These are phyloP conservation scores for Alternaria ventricosa DNA, from an alignment of 2,329 filamentous ascomycete species.

Conservation along the genomic window DNA sequence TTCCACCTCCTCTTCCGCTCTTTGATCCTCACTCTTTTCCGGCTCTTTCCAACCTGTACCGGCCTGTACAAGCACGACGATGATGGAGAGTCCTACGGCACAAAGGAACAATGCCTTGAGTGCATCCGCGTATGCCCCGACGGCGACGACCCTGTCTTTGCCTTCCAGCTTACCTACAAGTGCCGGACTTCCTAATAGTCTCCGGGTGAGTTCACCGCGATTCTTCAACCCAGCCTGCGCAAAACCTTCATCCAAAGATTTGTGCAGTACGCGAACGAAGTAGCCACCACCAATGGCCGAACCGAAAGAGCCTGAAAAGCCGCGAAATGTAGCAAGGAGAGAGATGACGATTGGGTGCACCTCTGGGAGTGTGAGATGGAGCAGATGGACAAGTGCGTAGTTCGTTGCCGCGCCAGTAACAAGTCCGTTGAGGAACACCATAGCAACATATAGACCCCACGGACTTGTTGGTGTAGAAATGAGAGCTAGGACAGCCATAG, in stretches of 20 bases:
- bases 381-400: slow-evolving; percentile 79
- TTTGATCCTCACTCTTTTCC: slow-evolving; percentile 20
- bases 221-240: slow-evolving; percentile 49
- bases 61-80: slow-evolving; percentile 62
- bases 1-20: slow-evolving; percentile 26
- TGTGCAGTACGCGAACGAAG: slow-evolving; percentile 68
- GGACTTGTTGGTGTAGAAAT: slow-evolving; percentile 62
- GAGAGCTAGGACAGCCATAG: slow-evolving; percentile 63
- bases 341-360: slow-evolving; percentile 79
- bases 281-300: slow-evolving; percentile 79
- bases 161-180: slow-evolving; percentile 59
- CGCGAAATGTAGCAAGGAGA: slow-evolving; percentile 78
- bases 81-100: slow-evolving; percentile 57
- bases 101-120: slow-evolving; percentile 61
- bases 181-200: slow-evolving; percentile 65
- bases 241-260: slow-evolving; percentile 65
- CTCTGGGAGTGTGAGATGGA: slow-evolving; percentile 71
- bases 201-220: slow-evolving; percentile 57
- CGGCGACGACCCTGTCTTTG: slow-evolving; percentile 58
- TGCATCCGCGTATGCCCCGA: slow-evolving; percentile 62
- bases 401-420: slow-evolving; percentile 76
- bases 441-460: slow-evolving; percentile 61
- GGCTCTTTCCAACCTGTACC: slow-evolving; percentile 63
- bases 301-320: slow-evolving; percentile 82
- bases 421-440: slow-evolving; percentile 74